phyloP scores from a whole-genome alignment of 139 green algal species.

The Desmodesmus armatus region DNA sequence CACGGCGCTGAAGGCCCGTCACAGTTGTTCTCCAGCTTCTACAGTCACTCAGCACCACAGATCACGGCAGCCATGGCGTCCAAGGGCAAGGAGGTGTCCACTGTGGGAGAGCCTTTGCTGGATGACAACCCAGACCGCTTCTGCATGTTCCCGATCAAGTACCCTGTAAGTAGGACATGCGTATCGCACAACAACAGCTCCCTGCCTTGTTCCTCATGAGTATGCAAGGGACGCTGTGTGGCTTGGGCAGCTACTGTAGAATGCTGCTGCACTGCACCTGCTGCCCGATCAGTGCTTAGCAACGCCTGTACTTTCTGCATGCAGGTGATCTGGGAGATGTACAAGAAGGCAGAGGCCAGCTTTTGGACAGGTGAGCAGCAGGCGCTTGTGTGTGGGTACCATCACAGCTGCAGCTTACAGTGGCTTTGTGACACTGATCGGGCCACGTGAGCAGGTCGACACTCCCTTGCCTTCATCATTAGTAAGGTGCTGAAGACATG shows the following conservation, averaged over 20 bases:
- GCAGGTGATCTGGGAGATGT: slow-evolving; percentile 96
- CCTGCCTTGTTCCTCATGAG: background rate
- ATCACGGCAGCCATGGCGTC: background rate
- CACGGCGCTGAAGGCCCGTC: background rate
- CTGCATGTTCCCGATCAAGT: slow-evolving; percentile 95
- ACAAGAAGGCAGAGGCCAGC: slow-evolving; percentile 97
- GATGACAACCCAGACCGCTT: slow-evolving; percentile 93
- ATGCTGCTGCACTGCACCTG: background rate
- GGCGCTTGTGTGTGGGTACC: too few species aligned
- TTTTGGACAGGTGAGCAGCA: slow-evolving; percentile 90
- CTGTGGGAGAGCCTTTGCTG: slow-evolving; percentile 80
- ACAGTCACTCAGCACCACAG: background rate
- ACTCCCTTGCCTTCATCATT: too few species aligned
- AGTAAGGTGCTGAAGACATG: too few species aligned
- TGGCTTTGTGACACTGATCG: too few species aligned
- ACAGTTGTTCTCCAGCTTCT: background rate
- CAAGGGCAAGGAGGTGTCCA: background rate
- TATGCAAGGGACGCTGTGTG: background rate
- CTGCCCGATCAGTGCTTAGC: too few species aligned
- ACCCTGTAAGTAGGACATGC: too few species aligned
- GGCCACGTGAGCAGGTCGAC: too few species aligned
- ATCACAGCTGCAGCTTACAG: too few species aligned
- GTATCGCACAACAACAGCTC: too few species aligned
- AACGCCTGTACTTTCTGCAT: too few species aligned
- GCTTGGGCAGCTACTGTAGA: background rate